Evolutionary conservation across 371 early-diverging fungal genomes (phyloP), one percentile per base, ranked within the genome.

Genomic region (Batkoa obscura): DNA sequence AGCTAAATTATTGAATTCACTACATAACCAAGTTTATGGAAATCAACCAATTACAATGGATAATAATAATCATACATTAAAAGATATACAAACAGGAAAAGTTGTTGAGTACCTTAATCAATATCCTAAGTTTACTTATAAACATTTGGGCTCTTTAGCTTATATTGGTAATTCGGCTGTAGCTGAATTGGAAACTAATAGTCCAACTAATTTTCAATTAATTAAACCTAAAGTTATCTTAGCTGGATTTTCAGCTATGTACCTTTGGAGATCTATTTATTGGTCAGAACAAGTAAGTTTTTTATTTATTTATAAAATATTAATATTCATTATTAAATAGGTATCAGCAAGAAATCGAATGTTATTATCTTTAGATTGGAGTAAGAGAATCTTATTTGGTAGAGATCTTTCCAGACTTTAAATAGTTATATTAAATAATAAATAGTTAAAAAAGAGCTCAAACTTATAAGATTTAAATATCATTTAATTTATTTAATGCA

Each of bases 101-200:
- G 23, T 23, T 23, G 42, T 10, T 8, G 62, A 62, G 13, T 52
- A 58, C 15, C 55, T 45, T 9, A 42, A 71, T 1, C 56, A 60
- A 8, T 23, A 23, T 23, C 23, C 23, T 23, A 80, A 79, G 0
- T 88, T 91, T 64, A 43, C 61, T 4, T 89, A 86, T 62, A 72
- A 65, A 34, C 84, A 88, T 64, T 61, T 79, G 43, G 88, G 89
- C 8, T 72, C 83, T 6, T 65, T 90, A 50, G 87, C 88, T 5
- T 90, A 90, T 60, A 64, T 90, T 52, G 89, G 89, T 1, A 80
- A 81, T 49, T 79, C 77, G 45, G 80, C 84, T 1, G 86, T 78
- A 0, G 73, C 77, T 43, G 81, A 81, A 38, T 68, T 78, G 60
- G 77, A 70, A 32, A 65, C 65, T 59, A 78, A 76, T 9, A 60